Evolutionary conservation across 257 asterid species (phyloP).

Genomic region (Phtheirospermum japonicum): DNA sequence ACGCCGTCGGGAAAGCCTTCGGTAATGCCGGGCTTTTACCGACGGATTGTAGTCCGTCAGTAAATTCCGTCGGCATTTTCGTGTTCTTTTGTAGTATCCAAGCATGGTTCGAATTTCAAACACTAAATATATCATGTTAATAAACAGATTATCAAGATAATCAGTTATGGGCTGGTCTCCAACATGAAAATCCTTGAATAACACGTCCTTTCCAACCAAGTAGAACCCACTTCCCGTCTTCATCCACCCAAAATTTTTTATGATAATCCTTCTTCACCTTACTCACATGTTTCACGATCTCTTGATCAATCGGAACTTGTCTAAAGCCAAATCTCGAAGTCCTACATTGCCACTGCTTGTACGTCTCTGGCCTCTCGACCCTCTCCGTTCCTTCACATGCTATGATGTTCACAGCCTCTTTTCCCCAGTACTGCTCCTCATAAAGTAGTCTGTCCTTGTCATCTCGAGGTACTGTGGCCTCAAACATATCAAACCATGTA

Average conservation of each 20-base stretch:
- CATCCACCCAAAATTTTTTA: slow-evolving; percentile 45
- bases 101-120: too few species aligned
- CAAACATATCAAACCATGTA: slow-evolving; percentile 46
- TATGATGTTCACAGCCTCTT: slow-evolving; percentile 34
- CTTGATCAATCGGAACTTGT: too few species aligned
- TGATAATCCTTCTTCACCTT: slow-evolving; percentile 41
- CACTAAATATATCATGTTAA: too few species aligned
- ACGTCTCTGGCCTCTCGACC: slow-evolving; percentile 52
- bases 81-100: too few species aligned
- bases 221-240: too few species aligned
- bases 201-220: slow-evolving; percentile 59
- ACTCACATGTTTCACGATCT: slow-evolving; percentile 30
- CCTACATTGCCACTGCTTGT: slow-evolving; percentile 49
- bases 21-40: too few species aligned
- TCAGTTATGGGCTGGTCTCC: slow-evolving; percentile 39
- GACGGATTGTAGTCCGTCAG: too few species aligned
- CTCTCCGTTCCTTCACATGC: slow-evolving; percentile 60
- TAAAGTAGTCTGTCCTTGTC: slow-evolving; percentile 34
- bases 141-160: too few species aligned
- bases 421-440: slow-evolving; percentile 36
- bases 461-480: too few species aligned
- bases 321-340: slow-evolving; percentile 36
- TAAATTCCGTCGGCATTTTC: too few species aligned
- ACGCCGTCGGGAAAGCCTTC: too few species aligned
- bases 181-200: slow-evolving; percentile 39